Evolutionary conservation across 2,329 filamentous ascomycete genomes (phyloP), one percentile per base, ranked within the genome.

Genomic region (Diaporthe caulivora): DNA sequence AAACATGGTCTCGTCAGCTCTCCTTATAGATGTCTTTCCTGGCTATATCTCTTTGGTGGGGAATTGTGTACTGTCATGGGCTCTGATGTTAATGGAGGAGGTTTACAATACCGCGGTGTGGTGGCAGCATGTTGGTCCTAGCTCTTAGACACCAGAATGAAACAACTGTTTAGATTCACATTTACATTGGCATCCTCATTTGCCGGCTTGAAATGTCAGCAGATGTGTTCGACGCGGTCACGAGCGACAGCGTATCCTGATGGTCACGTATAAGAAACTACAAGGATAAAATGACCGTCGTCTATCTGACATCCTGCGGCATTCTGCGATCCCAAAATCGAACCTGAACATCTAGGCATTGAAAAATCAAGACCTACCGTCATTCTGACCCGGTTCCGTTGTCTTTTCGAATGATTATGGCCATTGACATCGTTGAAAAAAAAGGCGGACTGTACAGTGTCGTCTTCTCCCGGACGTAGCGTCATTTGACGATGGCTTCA

Each of bases 101-200:
- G 24, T 70, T 40, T 40, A 4, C 26, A 29, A 47, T 57, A 44
- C 21, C 53, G 26, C 29, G 54, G 42, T 26, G 42, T 26, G 42
- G 68, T 51, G n/a, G 62, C 62, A 65, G 34, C 54, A 60, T 70
- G 68, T 60, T 47, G 24, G 68, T 51, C 47, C 53, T 42, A 40
- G 44, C 53, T 60, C 55, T 17, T 70, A 51, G 42, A 60, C 54
- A 60, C 68, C 54, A 70, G 68, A 70, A 70, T 70, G 68, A 60
- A 42, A 60, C 42, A 60, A 2, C 11, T 51, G 29, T 24, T 70
- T 70, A 70, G 42, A 60, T 58, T 51, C 5, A 34, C 4, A 47
- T 11, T 11, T 6, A 24, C 11, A n/a, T 49, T 18, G 17, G 17
- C 9, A 7, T 26, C 31, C 9, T 53, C 13, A 1, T 65, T 6